These are phyloP conservation scores for Rhodotorula sp. DNA, from an alignment of 1,284 basidiomycete genomes.

Conservation along the genomic window DNA sequence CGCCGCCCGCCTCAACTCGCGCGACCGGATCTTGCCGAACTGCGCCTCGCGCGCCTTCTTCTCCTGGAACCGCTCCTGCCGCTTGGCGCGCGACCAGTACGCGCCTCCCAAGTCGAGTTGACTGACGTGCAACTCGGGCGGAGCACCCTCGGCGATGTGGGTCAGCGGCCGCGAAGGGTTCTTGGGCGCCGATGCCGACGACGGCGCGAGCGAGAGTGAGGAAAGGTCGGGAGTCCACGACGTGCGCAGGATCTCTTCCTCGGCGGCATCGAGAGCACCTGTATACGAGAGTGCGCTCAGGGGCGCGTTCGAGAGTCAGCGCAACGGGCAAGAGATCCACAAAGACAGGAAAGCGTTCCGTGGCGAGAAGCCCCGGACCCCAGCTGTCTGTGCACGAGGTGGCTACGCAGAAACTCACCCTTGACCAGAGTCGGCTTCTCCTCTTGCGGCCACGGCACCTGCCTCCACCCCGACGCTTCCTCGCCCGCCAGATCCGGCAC, in stretches of 20 bases:
- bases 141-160: conserved; percentile 1
- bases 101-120: conserved; percentile 30
- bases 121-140: conserved; percentile 22
- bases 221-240: conserved; percentile 26
- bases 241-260: conserved; percentile 5
- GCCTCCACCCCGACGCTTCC: conserved; percentile 1
- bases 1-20: conserved; percentile 1
- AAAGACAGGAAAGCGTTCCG: too few species aligned
- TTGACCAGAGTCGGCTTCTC: neutral
- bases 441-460: conserved; percentile 10
- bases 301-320: too few species aligned
- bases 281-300: neutral
- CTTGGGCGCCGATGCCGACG: neutral
- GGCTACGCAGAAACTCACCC: too few species aligned
- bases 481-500: conserved; percentile 8
- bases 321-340: too few species aligned
- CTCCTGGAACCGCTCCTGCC: conserved; percentile 33
- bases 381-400: too few species aligned
- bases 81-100: conserved; percentile 28
- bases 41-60: conserved; percentile 22
- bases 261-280: conserved; percentile 23
- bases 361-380: too few species aligned
- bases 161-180: conserved; percentile 7
- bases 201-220: conserved; percentile 16
- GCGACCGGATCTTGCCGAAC: conserved; percentile 17